Conservation (phyloP, 2,329 filamentous ascomycete species). For the Mollisiaceae sp. region DNA sequence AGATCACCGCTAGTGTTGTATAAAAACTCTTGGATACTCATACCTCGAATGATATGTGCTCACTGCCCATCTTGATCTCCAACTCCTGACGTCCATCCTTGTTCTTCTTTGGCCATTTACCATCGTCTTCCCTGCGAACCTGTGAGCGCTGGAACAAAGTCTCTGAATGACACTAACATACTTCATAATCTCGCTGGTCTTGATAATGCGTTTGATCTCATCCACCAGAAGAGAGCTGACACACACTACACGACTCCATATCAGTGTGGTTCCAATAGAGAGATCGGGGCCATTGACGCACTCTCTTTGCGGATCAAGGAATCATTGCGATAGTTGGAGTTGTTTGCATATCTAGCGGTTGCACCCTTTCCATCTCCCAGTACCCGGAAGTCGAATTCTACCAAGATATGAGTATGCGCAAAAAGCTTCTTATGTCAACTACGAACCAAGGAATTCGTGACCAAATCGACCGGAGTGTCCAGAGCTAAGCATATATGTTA, state of each 20-base stretch:
- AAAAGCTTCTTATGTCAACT: background rate
- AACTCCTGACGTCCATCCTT: constrained; percentile 97
- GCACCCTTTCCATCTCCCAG: constrained; percentile 93
- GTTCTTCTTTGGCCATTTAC: constrained; percentile 99
- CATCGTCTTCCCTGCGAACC: constrained; percentile 83
- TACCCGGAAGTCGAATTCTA: constrained; percentile 95
- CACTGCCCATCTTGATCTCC: constrained; percentile 90
- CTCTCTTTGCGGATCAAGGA: constrained; percentile 99
- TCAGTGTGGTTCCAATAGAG: constrained; percentile 22
- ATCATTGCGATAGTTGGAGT: constrained; percentile 99
- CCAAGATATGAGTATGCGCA: constrained; percentile 33
- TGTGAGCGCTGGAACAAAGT: constrained; percentile 35
- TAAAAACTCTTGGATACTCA: constrained; percentile 11
- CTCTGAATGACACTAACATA: constrained; percentile 48
- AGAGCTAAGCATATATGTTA: constrained; percentile 64
- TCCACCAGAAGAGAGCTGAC: constrained; percentile 89
- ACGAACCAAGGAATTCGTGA: constrained; percentile 91
- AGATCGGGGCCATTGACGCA: constrained; percentile 53
- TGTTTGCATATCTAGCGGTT: constrained; percentile 96
- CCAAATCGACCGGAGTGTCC: constrained; percentile 97
- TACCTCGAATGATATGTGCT: constrained; percentile 98
- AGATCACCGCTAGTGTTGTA: background rate
- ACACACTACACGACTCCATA: constrained; percentile 71
- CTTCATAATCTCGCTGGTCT: constrained; percentile 97
- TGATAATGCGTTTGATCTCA: constrained; percentile 97